These are phyloP conservation scores for Lactarius hengduanensis DNA, from an alignment of 768 basidiomycete species.

Conservation along the genomic window DNA sequence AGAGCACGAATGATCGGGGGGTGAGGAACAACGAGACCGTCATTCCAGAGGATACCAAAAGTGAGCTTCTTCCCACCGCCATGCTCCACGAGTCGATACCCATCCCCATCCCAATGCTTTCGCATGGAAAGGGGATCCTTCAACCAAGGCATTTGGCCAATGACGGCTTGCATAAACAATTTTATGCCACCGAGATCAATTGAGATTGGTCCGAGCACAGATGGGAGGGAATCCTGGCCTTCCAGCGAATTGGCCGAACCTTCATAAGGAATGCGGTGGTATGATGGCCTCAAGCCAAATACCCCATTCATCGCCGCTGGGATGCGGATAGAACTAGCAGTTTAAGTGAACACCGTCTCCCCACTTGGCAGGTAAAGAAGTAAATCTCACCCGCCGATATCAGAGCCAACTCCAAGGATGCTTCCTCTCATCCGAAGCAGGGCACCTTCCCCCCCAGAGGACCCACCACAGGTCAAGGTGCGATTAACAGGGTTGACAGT, in stretches of 20 bases:
- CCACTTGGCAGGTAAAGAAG: constrained; percentile 12
- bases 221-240: constrained; percentile 69
- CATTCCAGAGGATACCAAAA: constrained; percentile 42
- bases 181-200: constrained; percentile 59
- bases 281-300: constrained; percentile 72
- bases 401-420: constrained; percentile 69
- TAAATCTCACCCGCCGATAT: constrained; percentile 64
- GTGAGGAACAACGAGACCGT: constrained; percentile 47
- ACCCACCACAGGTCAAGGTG: constrained; percentile 70
- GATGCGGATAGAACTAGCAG: constrained; percentile 64
- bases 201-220: constrained; percentile 74
- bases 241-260: constrained; percentile 61
- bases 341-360: neutral
- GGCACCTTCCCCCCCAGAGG: constrained; percentile 85
- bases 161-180: constrained; percentile 61
- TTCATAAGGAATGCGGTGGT: constrained; percentile 66
- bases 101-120: constrained; percentile 60
- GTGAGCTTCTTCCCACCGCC: constrained; percentile 44
- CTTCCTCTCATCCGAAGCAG: constrained; percentile 56
- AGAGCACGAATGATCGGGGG: constrained; percentile 56
- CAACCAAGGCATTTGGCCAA: constrained; percentile 61
- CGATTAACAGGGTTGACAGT: constrained; percentile 77
- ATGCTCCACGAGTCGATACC: constrained; percentile 59
- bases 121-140: constrained; percentile 58
- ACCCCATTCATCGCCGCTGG: constrained; percentile 66